phyloP scores from a whole-genome alignment of 208 protist species.

The Leishmania aethiopica region DNA sequence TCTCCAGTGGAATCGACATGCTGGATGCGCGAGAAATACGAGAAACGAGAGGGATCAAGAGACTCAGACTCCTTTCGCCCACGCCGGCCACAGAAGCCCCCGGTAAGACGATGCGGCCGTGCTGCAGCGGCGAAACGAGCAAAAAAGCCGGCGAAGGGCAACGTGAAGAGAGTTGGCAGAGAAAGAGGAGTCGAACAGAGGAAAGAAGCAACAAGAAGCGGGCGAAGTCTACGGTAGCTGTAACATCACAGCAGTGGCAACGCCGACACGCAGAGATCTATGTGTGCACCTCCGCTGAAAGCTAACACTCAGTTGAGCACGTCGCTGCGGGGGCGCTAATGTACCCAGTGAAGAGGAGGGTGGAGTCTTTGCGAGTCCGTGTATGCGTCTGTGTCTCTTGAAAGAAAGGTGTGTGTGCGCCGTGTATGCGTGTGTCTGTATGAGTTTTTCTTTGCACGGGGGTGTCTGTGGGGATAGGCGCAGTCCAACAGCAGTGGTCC shows the following conservation, averaged over 20 bases:
- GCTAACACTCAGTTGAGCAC: too few species aligned
- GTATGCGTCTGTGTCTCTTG: neutral
- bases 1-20: slow-evolving; percentile 66
- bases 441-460: neutral
- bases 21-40: neutral
- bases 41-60: neutral
- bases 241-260: neutral
- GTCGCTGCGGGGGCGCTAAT: neutral
- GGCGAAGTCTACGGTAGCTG: neutral
- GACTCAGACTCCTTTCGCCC: neutral
- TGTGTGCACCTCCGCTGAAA: neutral
- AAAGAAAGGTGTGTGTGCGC: neutral
- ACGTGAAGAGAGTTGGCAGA: too few species aligned
- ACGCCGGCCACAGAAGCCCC: neutral
- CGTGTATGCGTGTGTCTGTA: neutral
- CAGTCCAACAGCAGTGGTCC: neutral
- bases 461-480: neutral
- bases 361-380: neutral
- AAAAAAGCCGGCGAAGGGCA: neutral
- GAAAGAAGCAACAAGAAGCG: neutral
- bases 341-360: neutral
- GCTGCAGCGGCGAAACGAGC: neutral
- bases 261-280: neutral
- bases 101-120: neutral
- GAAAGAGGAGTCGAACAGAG: neutral